phyloP scores from a whole-genome alignment of 306 rosid species.

The Astragalus membranaceus region DNA sequence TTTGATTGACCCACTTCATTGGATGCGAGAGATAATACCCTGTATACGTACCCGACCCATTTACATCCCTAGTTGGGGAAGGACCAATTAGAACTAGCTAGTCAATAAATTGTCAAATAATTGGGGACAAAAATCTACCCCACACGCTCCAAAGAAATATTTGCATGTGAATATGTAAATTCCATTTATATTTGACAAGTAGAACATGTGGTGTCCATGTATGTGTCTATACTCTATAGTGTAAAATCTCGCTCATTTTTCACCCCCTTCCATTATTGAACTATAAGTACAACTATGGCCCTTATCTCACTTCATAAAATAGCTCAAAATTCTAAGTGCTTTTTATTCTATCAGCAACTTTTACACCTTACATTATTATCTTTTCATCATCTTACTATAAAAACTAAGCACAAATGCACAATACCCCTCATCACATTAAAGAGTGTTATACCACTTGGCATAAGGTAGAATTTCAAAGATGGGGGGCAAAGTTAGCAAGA shows the following conservation, averaged over 20 bases:
- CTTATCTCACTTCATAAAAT: slow-evolving; percentile 25
- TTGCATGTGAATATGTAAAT: slow-evolving; percentile 38
- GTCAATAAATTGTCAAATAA: slow-evolving; percentile 26
- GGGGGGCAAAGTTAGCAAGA: slow-evolving; percentile 58
- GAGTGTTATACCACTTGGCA: background rate
- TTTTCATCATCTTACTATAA: slow-evolving; percentile 9
- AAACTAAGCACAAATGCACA: background rate
- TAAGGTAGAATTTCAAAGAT: slow-evolving; percentile 17
- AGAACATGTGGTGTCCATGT: slow-evolving; percentile 25
- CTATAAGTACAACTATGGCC: slow-evolving; percentile 11
- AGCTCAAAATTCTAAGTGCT: slow-evolving; percentile 14
- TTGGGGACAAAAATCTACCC: slow-evolving; percentile 27
- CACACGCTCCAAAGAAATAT: slow-evolving; percentile 24
- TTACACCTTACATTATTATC: background rate
- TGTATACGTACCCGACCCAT: too few species aligned
- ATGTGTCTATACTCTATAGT: background rate
- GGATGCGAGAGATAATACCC: too few species aligned
- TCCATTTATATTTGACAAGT: slow-evolving; percentile 22
- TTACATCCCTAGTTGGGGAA: background rate
- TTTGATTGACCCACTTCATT: too few species aligned
- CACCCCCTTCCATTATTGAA: slow-evolving; percentile 26
- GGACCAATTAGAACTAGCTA: slow-evolving; percentile 22
- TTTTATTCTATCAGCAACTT: slow-evolving; percentile 22
- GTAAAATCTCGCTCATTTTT: slow-evolving; percentile 19
- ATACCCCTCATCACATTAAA: background rate